Evolutionary conservation across 441 rosid genomes (phyloP).

Genomic region (Mallotus japonicus): DNA sequence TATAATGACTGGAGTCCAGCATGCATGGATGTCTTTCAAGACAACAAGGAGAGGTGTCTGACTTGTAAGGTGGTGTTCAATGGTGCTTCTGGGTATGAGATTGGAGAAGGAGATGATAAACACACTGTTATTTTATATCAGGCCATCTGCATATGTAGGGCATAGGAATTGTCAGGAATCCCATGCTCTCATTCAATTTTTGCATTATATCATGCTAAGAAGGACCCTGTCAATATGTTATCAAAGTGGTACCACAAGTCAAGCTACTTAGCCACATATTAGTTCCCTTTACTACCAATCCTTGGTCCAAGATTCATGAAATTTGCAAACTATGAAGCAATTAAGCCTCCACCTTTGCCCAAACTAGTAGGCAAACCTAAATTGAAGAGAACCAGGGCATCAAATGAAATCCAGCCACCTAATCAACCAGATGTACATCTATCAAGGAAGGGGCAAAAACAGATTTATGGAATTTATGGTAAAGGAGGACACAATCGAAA

Average conservation of each 20-base stretch:
- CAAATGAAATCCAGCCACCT: too few species aligned
- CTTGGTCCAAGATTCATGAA: too few species aligned
- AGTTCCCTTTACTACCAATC: too few species aligned
- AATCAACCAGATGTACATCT: too few species aligned
- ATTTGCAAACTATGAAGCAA: too few species aligned
- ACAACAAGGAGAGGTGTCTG: neutral
- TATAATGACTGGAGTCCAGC: neutral
- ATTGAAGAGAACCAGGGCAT: too few species aligned
- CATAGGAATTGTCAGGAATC: neutral
- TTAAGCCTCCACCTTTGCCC: too few species aligned
- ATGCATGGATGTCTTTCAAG: neutral
- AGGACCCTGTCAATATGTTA: neutral
- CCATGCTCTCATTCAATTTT: neutral
- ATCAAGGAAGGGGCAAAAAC: too few species aligned
- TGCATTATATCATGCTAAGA: neutral
- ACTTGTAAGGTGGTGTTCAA: neutral
- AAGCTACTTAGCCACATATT: too few species aligned
- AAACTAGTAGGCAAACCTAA: too few species aligned
- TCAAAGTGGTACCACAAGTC: neutral
- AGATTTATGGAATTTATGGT: too few species aligned
- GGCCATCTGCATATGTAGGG: neutral
- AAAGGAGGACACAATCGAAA: too few species aligned
- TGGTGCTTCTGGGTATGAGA: neutral
- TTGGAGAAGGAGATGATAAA: neutral
- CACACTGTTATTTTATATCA: neutral